Evolutionary conservation across 2,329 filamentous ascomycete species (phyloP), one percentile per base, ranked within the genome.

Genomic region (Pseudogymnoascus sp.): DNA sequence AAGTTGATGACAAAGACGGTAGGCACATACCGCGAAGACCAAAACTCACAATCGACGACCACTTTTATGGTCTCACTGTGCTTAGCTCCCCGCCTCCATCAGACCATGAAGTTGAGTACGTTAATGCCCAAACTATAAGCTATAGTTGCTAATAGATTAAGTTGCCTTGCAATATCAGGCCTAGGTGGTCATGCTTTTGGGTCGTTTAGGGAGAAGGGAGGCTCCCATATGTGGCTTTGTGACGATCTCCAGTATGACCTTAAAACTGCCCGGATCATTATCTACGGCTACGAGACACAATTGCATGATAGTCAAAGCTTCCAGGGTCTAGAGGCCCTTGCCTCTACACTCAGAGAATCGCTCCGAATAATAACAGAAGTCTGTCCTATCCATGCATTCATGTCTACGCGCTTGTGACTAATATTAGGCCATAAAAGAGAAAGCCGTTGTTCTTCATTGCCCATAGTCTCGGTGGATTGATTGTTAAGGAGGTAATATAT

Each of bases 201-300:
- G 11, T 65, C 64, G 9, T 65, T 65, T 40, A 62, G 35, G 50
- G 50, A 63, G 21, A 60, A 36, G 19, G 62, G 7, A 1, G 47
- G 60, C 2, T 15, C 21, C 13, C 21, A 63, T 44, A 65, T 65
- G 64, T 65, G 64, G 64, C 42, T 65, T 15, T 17, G 31, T 31
- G 63, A 47, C 33, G 10, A 13, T 13, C 36, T 62, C 11, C 67
- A 69, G 1, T 28, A 64, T 8, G 65, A 73, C 60, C 21, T 74
- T 13, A 61, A 64, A 4, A 57, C 33, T 1, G 69, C 68, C 4
- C 65, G 71, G 10, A 65, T 74, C 1, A 65, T 73, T 31, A 68
- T 66, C 9, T 73, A 71, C 62, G 71, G 73, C 17, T 72, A 73
- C 47, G 65, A 70, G 4, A 68, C 21, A 23, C 33, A 33, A 28